Evolutionary conservation across 768 basidiomycete genomes (phyloP).

Genomic region (Candolleomyces eurysporus): DNA sequence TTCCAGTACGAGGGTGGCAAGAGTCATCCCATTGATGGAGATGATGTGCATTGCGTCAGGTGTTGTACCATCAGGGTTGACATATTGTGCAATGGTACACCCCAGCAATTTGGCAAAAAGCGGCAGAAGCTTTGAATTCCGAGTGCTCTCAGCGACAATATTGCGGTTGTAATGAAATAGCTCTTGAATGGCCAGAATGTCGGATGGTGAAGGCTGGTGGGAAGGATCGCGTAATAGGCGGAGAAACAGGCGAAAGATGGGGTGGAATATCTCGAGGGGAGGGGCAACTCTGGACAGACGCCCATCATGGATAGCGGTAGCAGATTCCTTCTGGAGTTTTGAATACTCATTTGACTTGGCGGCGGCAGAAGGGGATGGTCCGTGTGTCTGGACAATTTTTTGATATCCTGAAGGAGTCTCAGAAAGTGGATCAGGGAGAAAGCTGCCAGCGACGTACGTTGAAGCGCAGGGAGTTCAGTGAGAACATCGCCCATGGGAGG

Average conservation of each 20-base stretch:
- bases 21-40: not conserved
- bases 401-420: too few relatives aligned
- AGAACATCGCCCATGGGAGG: too few relatives aligned
- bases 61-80: not conserved
- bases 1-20: constrained; percentile 14
- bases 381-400: too few relatives aligned
- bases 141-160: not conserved
- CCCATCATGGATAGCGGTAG: constrained; percentile 12
- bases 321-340: not conserved
- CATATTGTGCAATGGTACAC: not conserved
- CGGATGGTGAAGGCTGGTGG: not conserved
- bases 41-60: not conserved
- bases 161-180: not conserved
- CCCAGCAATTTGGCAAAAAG: not conserved
- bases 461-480: too few relatives aligned
- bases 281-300: constrained; percentile 13
- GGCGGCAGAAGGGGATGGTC: not conserved
- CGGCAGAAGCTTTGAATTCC: not conserved
- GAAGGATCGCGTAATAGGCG: constrained; percentile 11
- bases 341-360: not conserved
- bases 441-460: too few relatives aligned
- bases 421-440: too few relatives aligned
- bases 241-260: constrained; percentile 25
- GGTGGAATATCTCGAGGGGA: constrained; percentile 24
- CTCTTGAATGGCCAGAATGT: not conserved